These are phyloP conservation scores for Agaricus subrufescens DNA, from an alignment of 768 basidiomycete genomes.

Conservation along the genomic window DNA sequence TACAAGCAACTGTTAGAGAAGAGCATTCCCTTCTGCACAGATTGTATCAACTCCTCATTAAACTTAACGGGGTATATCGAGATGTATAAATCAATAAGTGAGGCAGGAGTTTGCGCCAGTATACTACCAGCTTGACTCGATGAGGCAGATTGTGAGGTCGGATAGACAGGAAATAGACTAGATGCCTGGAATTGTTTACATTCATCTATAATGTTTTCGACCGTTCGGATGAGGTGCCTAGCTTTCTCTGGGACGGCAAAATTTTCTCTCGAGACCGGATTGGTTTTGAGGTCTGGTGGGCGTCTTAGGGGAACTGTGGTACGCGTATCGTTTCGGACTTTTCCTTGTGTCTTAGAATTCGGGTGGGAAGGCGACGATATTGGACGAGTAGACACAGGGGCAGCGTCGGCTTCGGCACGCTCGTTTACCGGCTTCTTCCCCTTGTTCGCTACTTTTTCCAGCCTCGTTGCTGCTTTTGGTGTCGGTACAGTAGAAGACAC, in stretches of 20 bases:
- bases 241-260: constrained; percentile 55
- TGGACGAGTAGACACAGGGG: constrained; percentile 15
- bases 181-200: constrained; percentile 59
- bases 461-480: constrained; percentile 51
- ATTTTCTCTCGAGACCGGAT: constrained; percentile 29
- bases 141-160: constrained; percentile 23
- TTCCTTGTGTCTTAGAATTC: background rate
- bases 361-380: constrained; percentile 4
- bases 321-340: background rate
- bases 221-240: constrained; percentile 47
- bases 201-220: constrained; percentile 63
- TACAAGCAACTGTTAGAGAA: constrained; percentile 82
- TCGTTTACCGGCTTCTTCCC: constrained; percentile 41
- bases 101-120: constrained; percentile 56
- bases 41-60: constrained; percentile 34
- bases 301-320: background rate
- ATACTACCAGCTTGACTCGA: constrained; percentile 42
- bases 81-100: constrained; percentile 73
- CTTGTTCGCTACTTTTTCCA: constrained; percentile 55
- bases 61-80: constrained; percentile 72
- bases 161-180: constrained; percentile 35
- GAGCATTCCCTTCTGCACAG: constrained; percentile 57
- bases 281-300: constrained; percentile 8
- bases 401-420: constrained; percentile 17
- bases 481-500: constrained; percentile 24